Percentiles rank a stretch among this genome's conserved stretches.
These are phyloP conservation scores for Jackrogersella minutella DNA, from an alignment of 495 filamentous ascomycete genomes.

Conservation along the genomic window DNA sequence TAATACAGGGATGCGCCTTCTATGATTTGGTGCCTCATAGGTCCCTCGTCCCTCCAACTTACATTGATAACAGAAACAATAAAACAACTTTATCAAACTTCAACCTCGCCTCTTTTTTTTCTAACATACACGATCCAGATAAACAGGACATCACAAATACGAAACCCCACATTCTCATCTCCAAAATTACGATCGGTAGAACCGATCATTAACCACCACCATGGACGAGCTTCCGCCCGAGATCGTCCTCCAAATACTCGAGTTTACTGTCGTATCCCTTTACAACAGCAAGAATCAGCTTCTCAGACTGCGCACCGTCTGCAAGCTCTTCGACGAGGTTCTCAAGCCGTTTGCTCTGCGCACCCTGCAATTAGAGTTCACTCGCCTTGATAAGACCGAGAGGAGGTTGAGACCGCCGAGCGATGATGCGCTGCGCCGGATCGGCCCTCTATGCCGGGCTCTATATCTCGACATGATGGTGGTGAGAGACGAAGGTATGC, in stretches of 20 bases:
- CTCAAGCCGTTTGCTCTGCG: conserved; percentile 34
- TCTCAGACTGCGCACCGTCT: conserved; percentile 36
- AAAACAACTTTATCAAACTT: neutral
- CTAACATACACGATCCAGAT: too few species aligned
- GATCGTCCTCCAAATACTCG: conserved; percentile 29
- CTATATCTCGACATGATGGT: conserved; percentile 44
- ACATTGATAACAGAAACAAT: neutral
- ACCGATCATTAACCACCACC: neutral
- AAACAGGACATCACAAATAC: too few species aligned
- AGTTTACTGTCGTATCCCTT: conserved; percentile 12
- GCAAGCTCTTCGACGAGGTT: conserved; percentile 39
- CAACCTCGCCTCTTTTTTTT: too few species aligned
- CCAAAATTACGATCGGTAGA: neutral
- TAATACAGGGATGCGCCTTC: neutral
- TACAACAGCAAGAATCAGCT: conserved; percentile 33
- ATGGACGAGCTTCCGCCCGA: conserved; percentile 30
- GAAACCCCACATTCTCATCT: too few species aligned
- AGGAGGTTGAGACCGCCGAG: conserved; percentile 7
- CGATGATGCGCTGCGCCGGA: conserved; percentile 29
- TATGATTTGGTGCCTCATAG: neutral
- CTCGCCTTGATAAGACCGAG: conserved; percentile 32
- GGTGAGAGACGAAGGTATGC: conserved; percentile 41
- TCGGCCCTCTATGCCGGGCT: conserved; percentile 30
- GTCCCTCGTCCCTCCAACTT: neutral
- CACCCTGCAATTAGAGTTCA: conserved; percentile 42